Base-by-base conservation (phyloP, 345 rosid species). In the Citrus hindsii region DNA sequence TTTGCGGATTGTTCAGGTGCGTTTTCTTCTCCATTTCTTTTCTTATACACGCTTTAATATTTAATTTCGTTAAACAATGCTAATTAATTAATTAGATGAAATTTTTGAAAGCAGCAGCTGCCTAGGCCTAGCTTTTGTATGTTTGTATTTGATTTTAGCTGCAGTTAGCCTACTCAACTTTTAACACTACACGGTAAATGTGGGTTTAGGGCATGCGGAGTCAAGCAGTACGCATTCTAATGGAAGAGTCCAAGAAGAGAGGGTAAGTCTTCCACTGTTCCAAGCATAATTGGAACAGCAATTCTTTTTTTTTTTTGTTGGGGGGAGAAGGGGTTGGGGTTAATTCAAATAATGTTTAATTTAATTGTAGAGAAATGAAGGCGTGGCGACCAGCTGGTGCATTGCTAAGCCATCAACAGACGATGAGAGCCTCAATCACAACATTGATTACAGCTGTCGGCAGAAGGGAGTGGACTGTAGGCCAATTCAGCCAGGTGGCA, bases 401-500 rank as follows among this genome's bases (percentile, higher is more conserved):
- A 72, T 81, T 71, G 84, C 59, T 5, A 81, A 81, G 58, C 83
- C 83, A 33, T 81, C 75, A 6, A 46, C 71, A 30, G 80, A 67
- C 1, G 63, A 60, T 67, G 10, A 19, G 7, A 77, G 38, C 56
- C 71, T 81, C 6, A 71, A n/a, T 14, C 18, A 30, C 46, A 86
- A 84, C 33, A 86, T 84, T 30, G 71, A 86, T 46, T 83, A 81
- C 66, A 83, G 77, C 74, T 80, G 84, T 73, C 9, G 78, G 16
- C 84, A 83, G 28, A 69, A 12, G 19, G 85, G 85, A 32, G 84
- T 86, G 79, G 77, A 83, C 70, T 82, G 89, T 38, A 62, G 27
- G 79, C 79, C 89, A 10, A 86, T 86, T 32, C 87, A 86, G 60
- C 77, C 81, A 3, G 88, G 89, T 22, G 87, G 87, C 13, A 56